phyloP scores from a whole-genome alignment of 805 yeast genomes.

The Candida endomychidarum region DNA sequence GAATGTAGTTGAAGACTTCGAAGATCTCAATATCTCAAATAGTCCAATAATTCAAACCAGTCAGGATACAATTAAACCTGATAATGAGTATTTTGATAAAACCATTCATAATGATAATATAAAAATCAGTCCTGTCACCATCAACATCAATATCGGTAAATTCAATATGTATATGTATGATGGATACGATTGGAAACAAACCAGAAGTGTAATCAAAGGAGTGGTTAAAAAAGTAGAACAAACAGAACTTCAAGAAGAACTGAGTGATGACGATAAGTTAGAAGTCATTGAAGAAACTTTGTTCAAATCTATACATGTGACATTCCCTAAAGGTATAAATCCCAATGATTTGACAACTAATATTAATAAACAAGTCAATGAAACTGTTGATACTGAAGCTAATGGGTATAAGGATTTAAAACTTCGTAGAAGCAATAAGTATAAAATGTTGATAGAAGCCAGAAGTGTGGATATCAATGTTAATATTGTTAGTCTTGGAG shows the following conservation, averaged over 20 bases:
- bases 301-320: conserved; percentile 78
- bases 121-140: conserved; percentile 13
- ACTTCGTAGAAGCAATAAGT: conserved; percentile 61
- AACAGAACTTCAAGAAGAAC: conserved; percentile 12
- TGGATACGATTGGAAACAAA: conserved; percentile 90
- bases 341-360: conserved; percentile 47
- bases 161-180: conserved; percentile 60
- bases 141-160: conserved; percentile 39
- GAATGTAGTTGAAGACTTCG: conserved; percentile 7
- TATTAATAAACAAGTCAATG: conserved; percentile 48
- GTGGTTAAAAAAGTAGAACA: conserved; percentile 63
- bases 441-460: conserved; percentile 59
- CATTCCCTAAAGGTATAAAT: conserved; percentile 49
- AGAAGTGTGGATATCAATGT: conserved; percentile 52
- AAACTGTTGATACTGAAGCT: conserved; percentile 19
- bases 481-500: conserved; percentile 45
- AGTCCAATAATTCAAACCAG: not conserved
- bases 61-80: conserved; percentile 1
- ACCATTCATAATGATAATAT: not conserved
- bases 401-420: conserved; percentile 43
- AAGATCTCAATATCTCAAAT: not conserved
- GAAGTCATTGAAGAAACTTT: conserved; percentile 57
- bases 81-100: conserved; percentile 12
- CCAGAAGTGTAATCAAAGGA: conserved; percentile 63
- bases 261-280: conserved; percentile 13